These are phyloP conservation scores for Polytrichum formosum DNA, from an alignment of 225 moss, liverwort and hornwort genomes.

Conservation along the genomic window DNA sequence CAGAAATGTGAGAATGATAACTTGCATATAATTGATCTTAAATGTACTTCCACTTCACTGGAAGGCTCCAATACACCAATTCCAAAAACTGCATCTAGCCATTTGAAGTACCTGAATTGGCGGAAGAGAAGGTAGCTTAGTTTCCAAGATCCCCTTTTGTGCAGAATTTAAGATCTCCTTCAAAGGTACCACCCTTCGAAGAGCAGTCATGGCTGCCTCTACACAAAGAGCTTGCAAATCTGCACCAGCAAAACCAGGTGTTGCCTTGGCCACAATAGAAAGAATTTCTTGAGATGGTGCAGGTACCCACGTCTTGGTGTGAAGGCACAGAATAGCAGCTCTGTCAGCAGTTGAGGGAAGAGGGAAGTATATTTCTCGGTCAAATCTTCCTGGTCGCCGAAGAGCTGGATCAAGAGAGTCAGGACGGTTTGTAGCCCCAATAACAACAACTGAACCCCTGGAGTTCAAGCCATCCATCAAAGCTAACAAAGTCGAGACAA, in stretches of 20 bases:
- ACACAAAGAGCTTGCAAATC: conserved; percentile 83
- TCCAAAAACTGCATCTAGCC: not conserved
- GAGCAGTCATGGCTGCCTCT: conserved; percentile 73
- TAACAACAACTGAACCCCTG: conserved; percentile 84
- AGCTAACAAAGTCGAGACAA: conserved; percentile 80
- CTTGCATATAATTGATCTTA: conserved; percentile 1
- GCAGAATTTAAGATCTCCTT: conserved; percentile 71
- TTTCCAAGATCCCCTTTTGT: conserved; percentile 43
- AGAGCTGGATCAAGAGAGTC: conserved; percentile 85
- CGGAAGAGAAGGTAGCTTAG: conserved; percentile 45
- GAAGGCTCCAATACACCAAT: not conserved
- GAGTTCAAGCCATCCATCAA: conserved; percentile 79
- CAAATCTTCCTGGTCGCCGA: conserved; percentile 84
- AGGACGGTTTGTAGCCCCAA: conserved; percentile 85
- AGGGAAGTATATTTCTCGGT: conserved; percentile 81
- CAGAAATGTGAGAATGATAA: not conserved
- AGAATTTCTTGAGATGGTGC: conserved; percentile 64
- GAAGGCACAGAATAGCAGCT: conserved; percentile 69
- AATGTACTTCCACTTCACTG: not conserved
- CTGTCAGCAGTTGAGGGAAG: conserved; percentile 70
- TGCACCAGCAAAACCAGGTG: conserved; percentile 83
- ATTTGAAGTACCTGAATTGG: conserved; percentile 33
- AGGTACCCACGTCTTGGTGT: conserved; percentile 69
- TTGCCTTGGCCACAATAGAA: conserved; percentile 67
- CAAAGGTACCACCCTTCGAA: conserved; percentile 62